Conservation (phyloP, 805 yeast genomes). For the Nakazawaea ambrosiae region DNA sequence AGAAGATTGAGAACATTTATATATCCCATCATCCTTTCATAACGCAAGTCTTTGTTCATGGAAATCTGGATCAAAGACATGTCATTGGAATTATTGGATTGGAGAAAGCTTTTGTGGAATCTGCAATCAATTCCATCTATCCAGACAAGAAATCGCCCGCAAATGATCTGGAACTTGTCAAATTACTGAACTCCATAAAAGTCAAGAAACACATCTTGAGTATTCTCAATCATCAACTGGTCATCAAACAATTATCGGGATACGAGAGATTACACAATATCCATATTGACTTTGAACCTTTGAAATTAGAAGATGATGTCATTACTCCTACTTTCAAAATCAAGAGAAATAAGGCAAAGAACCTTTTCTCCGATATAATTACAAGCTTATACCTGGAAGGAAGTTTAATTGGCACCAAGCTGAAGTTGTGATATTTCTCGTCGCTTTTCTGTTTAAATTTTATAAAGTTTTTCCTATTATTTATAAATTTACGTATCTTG, state of each 20-base stretch:
- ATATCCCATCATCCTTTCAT: conserved; percentile 40
- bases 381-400: conserved; percentile 13
- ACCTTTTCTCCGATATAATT: conserved; percentile 4
- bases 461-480: too few relatives aligned
- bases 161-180: background rate
- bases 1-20: conserved; percentile 62
- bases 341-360: conserved; percentile 21
- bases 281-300: conserved; percentile 47
- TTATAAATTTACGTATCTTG: too few relatives aligned
- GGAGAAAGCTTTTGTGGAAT: conserved; percentile 30
- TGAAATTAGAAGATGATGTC: conserved; percentile 51
- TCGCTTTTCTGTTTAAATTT: background rate
- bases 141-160: background rate
- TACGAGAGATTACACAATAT: conserved; percentile 59
- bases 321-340: conserved; percentile 61
- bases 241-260: conserved; percentile 39
- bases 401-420: conserved; percentile 3
- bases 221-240: conserved; percentile 30
- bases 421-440: conserved; percentile 1
- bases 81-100: conserved; percentile 60
- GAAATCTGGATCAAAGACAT: conserved; percentile 49
- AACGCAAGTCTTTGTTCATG: conserved; percentile 54
- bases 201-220: conserved; percentile 25
- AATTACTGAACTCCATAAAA: conserved; percentile 5
- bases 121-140: background rate